Evolutionary conservation across 2,329 filamentous ascomycete genomes (phyloP).

Genomic region (Cladophialophora exuberans): DNA sequence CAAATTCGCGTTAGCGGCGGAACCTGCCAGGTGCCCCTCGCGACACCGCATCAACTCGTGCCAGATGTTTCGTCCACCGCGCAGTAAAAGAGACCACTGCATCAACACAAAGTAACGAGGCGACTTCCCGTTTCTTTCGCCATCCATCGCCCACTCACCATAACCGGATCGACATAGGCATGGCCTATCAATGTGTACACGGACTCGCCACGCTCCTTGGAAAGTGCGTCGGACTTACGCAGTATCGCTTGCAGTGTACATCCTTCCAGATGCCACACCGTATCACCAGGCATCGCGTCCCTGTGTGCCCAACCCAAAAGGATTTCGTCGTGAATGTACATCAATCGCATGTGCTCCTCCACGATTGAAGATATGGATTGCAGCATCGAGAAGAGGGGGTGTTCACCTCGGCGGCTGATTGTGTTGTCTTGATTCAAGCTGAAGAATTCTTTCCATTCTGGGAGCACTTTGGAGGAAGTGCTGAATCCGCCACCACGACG

Average conservation of each 20-base stretch:
- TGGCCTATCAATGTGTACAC: constrained; percentile 20
- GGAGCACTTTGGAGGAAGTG: constrained; percentile 6
- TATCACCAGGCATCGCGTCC: constrained; percentile 17
- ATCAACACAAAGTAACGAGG: constrained; percentile 28
- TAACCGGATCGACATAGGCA: constrained; percentile 23
- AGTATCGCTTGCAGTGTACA: constrained; percentile 25
- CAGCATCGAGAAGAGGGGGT: constrained; percentile 16
- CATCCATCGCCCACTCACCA: constrained; percentile 26
- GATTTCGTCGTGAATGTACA: constrained; percentile 19
- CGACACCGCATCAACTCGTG: no score
- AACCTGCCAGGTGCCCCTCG: no score
- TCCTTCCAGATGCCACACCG: constrained; percentile 26
- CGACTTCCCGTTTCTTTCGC: constrained; percentile 18
- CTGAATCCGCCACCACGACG: constrained; percentile 3
- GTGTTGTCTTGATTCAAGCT: constrained; percentile 9
- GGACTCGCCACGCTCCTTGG: constrained; percentile 3
- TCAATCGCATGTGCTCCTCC: constrained; percentile 19
- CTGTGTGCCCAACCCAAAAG: constrained; percentile 26
- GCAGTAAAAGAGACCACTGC: no score
- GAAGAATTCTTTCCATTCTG: constrained; percentile 24
- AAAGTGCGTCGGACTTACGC: constrained; percentile 10
- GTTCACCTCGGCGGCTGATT: constrained; percentile 12
- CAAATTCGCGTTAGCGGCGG: no score
- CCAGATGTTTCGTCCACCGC: no score
- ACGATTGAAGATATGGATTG: constrained; percentile 17